Evolutionary conservation across 495 filamentous ascomycete species (phyloP).

Genomic region (Penicillium flavigenum): DNA sequence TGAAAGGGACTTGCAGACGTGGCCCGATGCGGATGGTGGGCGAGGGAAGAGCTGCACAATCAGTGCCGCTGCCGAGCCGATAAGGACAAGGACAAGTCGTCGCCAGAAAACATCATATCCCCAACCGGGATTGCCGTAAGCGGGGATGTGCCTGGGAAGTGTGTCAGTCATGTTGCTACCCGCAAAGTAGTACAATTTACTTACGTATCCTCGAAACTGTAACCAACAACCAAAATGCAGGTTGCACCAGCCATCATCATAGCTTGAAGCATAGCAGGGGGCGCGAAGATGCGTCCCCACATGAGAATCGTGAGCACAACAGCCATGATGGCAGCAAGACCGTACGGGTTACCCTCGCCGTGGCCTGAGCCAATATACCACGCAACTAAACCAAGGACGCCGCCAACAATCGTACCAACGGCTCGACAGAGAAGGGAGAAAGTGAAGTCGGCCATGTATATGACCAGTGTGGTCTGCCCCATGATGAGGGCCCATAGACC

Average conservation of each 20-base stretch:
- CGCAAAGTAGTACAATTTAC: not conserved
- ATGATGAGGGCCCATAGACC: slow-evolving; percentile 50
- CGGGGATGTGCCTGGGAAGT: slow-evolving; percentile 31
- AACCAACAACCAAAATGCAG: slow-evolving; percentile 41
- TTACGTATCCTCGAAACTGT: slow-evolving; percentile 44
- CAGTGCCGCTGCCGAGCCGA: slow-evolving; percentile 39
- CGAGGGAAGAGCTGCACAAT: slow-evolving; percentile 46
- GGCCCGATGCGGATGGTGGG: slow-evolving; percentile 43
- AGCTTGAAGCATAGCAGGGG: slow-evolving; percentile 31
- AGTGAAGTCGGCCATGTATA: slow-evolving; percentile 48
- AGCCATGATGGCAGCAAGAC: slow-evolving; percentile 38
- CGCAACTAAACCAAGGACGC: slow-evolving; percentile 39
- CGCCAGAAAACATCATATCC: slow-evolving; percentile 50
- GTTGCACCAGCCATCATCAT: slow-evolving; percentile 44
- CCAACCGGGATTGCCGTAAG: slow-evolving; percentile 43
- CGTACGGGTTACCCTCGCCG: slow-evolving; percentile 44
- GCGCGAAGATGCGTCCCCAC: slow-evolving; percentile 40
- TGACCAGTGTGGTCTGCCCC: slow-evolving; percentile 42
- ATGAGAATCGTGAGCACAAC: slow-evolving; percentile 36
- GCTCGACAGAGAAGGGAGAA: slow-evolving; percentile 36
- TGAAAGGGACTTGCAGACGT: slow-evolving; percentile 44
- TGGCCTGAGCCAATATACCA: slow-evolving; percentile 50
- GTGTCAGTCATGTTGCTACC: slow-evolving; percentile 1
- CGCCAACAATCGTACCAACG: slow-evolving; percentile 40
- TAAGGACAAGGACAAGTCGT: slow-evolving; percentile 41